Conservation (phyloP, 202 grass and related monocot species). For the Hordeum pubiflorum region DNA sequence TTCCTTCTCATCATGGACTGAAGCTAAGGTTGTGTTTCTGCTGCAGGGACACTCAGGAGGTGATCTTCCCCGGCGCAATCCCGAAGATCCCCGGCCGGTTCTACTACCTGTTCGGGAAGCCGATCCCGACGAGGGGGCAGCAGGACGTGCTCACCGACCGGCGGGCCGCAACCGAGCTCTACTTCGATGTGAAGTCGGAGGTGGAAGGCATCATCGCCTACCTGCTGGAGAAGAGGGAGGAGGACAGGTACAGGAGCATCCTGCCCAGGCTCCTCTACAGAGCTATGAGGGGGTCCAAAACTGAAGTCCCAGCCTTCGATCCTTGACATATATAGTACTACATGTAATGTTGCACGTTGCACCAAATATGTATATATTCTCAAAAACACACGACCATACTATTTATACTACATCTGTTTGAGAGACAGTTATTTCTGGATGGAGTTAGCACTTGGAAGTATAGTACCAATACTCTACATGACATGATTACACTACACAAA, state of each 20-base stretch:
- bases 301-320: conserved; percentile 49
- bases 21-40: not conserved
- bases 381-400: too few relatives aligned
- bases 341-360: too few relatives aligned
- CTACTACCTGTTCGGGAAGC: conserved; percentile 73
- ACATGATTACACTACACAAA: too few relatives aligned
- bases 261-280: conserved; percentile 32
- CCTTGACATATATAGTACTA: conserved; percentile 10
- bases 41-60: conserved; percentile 43
- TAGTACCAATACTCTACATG: too few relatives aligned
- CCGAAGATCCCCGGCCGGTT: conserved; percentile 57
- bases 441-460: too few relatives aligned
- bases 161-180: conserved; percentile 32
- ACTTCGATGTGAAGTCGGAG: conserved; percentile 59
- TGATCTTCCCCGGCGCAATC: conserved; percentile 38
- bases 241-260: conserved; percentile 55
- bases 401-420: too few relatives aligned
- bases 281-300: conserved; percentile 24
- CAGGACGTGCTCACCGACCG: conserved; percentile 40
- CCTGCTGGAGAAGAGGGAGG: conserved; percentile 55
- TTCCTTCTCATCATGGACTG: not conserved
- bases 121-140: conserved; percentile 33
- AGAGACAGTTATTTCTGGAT: too few relatives aligned
- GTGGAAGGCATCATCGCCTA: conserved; percentile 49
- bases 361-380: too few relatives aligned